These are phyloP conservation scores for Vicia faba DNA, from an alignment of 306 rosid genomes.

Conservation along the genomic window DNA sequence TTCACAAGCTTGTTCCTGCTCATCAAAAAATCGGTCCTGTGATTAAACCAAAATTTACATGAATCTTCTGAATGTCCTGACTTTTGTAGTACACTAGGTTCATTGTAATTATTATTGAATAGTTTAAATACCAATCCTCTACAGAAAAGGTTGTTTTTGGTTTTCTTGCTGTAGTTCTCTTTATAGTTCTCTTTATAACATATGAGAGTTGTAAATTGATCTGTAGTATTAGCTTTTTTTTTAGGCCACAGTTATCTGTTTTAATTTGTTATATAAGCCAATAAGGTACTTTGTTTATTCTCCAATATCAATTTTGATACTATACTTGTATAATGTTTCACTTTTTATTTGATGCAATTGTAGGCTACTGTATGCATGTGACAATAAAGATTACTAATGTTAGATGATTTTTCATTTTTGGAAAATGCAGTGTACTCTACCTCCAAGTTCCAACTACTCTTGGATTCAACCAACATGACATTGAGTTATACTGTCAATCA, in stretches of 20 bases:
- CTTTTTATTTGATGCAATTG: background rate
- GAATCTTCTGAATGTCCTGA: constrained; percentile 49
- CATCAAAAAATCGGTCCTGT: constrained; percentile 51
- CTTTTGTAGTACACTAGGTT: constrained; percentile 60
- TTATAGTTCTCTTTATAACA: constrained; percentile 7
- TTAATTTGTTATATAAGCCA: background rate
- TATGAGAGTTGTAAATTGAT: constrained; percentile 46
- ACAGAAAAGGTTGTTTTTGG: constrained; percentile 48
- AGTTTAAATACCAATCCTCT: constrained; percentile 37
- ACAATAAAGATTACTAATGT: constrained; percentile 5
- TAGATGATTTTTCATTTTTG: constrained; percentile 27
- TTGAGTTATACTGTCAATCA: constrained; percentile 27
- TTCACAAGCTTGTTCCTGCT: constrained; percentile 83
- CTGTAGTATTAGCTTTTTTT: constrained; percentile 20
- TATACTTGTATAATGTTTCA: background rate
- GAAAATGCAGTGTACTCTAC: constrained; percentile 15
- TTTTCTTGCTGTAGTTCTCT: constrained; percentile 44
- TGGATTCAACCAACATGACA: constrained; percentile 29
- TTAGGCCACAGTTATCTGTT: constrained; percentile 7
- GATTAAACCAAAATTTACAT: constrained; percentile 83
- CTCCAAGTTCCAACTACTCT: background rate
- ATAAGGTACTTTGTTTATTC: constrained; percentile 11
- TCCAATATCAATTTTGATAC: background rate
- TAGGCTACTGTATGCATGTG: constrained; percentile 30
- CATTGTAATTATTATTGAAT: constrained; percentile 63